Percentiles rank a stretch among this genome's conserved stretches.
phyloP scores from a whole-genome alignment of 768 basidiomycete species.

The Galerina marginata region DNA sequence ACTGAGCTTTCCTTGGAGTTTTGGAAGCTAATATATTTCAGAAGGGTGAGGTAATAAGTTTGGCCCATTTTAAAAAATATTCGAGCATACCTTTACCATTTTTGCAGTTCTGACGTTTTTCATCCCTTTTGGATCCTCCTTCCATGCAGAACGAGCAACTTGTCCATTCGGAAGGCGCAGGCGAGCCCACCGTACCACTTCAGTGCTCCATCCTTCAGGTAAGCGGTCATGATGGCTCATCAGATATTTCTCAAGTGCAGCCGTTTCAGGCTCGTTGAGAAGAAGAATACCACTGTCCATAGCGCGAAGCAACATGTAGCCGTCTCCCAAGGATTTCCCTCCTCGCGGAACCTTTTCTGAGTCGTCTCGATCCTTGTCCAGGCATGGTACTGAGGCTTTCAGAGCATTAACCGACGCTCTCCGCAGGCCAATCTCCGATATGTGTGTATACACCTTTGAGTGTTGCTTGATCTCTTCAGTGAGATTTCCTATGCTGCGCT shows the following conservation, averaged over 20 bases:
- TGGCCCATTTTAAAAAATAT: background rate
- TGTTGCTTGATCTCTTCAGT: slow-evolving; percentile 27
- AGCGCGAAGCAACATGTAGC: slow-evolving; percentile 6
- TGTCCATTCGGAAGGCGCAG: background rate
- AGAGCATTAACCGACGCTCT: slow-evolving; percentile 21
- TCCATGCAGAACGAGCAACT: background rate
- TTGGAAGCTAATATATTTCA: background rate
- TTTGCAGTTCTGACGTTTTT: slow-evolving; percentile 2
- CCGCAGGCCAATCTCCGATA: slow-evolving; percentile 14
- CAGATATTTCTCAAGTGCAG: background rate
- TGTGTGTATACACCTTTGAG: slow-evolving; percentile 21
- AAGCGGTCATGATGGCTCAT: background rate
- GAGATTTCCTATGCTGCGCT: slow-evolving; percentile 35
- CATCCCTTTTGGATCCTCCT: background rate
- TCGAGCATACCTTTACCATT: slow-evolving; percentile 15
- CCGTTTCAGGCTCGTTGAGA: background rate
- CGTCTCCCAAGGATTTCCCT: slow-evolving; percentile 8
- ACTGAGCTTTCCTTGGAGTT: background rate
- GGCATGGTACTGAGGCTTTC: slow-evolving; percentile 9
- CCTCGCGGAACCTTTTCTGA: background rate
- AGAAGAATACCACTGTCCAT: background rate
- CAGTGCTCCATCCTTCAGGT: background rate
- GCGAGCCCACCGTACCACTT: background rate
- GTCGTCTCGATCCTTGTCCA: background rate
- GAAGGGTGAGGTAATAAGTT: background rate